phyloP scores from a whole-genome alignment of 106 monocot genomes.

The Amphibolis antarctica region DNA sequence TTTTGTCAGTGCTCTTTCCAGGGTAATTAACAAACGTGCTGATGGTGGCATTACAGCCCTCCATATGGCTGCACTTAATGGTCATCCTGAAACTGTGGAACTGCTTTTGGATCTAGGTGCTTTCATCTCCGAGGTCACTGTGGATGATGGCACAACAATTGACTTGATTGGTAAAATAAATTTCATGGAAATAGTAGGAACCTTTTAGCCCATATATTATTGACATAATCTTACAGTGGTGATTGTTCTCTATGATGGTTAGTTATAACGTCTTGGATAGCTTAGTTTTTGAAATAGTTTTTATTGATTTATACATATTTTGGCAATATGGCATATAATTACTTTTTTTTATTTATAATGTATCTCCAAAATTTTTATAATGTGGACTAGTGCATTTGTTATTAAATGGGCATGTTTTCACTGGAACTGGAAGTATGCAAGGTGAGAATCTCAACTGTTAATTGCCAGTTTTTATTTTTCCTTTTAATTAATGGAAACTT shows the following conservation, averaged over 20 bases:
- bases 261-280: no score
- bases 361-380: no score
- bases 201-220: background rate
- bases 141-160: slow-evolving; percentile 88
- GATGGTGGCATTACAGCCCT: slow-evolving; percentile 94
- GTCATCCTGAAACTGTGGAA: slow-evolving; percentile 67
- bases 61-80: slow-evolving; percentile 95
- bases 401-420: no score
- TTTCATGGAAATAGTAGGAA: background rate
- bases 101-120: slow-evolving; percentile 87
- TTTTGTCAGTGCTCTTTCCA: slow-evolving; percentile 36
- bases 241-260: background rate
- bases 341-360: no score
- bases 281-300: no score
- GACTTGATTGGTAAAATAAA: slow-evolving; percentile 64
- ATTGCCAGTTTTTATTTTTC: no score
- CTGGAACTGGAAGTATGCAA: no score
- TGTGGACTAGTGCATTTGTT: no score
- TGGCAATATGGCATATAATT: no score
- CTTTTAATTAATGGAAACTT: no score
- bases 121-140: slow-evolving; percentile 51
- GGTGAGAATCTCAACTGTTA: no score
- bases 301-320: no score
- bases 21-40: slow-evolving; percentile 66
- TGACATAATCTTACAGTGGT: background rate